Evolutionary conservation across 345 rosid genomes (phyloP), one percentile per base, ranked within the genome.

Genomic region (Limnanthes douglasii): DNA sequence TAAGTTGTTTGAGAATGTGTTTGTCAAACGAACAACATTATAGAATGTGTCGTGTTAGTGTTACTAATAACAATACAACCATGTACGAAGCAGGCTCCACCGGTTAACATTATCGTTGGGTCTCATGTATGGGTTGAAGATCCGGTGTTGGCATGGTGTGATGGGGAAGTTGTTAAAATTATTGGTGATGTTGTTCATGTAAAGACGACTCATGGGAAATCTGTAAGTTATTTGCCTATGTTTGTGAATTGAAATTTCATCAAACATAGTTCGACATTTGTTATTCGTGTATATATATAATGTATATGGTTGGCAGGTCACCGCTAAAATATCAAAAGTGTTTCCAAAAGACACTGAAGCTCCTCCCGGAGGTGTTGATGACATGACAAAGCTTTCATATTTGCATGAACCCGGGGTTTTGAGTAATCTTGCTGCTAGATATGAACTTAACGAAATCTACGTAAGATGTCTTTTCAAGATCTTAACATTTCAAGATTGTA

Each of bases 301-400:
- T 11, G 38, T 39, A 42, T 41, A 34, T 29, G 31, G 10, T 25
- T 59, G 49, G 61, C 77, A 90, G 98, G 83, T 71, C 43, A 85
- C 80, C 62, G 54, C 92, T 35, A 75, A 71, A 40, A 77, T 77
- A 28, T 75, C 88, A 29, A 84, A 73, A 37, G 78, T 90, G 16
- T 80, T 60, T 50, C 96, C 98, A 31, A 80, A 84, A 61, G 98
- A 90, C 50, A 84, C 86, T 4, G 98, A 90, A 62, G 98, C 96
- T 26, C 61, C 83, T 21, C 94, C 98, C 25, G 98, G 96, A 39
- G 98, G 98, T 43, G 96, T 84, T 29, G 98, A 90, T 75, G 98
- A 90, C 68, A 90, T 90, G 98, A 90, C 98, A 46, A 90, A 90
- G 68, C 92, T 90, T 64, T 75, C 98, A 18, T 90, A 90, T 64